phyloP scores from a whole-genome alignment of 441 rosid genomes.

The Populus hybrid region DNA sequence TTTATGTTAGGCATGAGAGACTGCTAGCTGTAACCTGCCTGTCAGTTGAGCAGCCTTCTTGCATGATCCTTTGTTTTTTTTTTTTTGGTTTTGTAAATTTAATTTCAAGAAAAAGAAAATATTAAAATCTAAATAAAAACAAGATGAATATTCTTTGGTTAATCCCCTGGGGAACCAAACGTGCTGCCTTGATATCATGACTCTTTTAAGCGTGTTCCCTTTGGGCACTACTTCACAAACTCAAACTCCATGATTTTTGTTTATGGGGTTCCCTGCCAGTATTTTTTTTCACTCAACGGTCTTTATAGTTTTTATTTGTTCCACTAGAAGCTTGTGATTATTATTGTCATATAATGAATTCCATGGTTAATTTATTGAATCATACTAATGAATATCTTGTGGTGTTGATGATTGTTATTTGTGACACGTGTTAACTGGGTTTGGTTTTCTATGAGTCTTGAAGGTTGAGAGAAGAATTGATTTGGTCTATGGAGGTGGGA shows the following conservation, averaged over 20 bases:
- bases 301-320: constrained; percentile 16
- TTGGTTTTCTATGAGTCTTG: constrained; percentile 39
- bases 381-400: not conserved
- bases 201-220: constrained; percentile 47
- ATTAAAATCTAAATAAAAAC: not conserved
- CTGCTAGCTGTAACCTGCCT: constrained; percentile 88
- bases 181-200: constrained; percentile 61
- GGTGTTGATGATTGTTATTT: constrained; percentile 21
- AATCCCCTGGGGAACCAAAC: constrained; percentile 34
- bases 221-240: constrained; percentile 27
- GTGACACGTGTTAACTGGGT: constrained; percentile 42
- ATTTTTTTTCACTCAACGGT: constrained; percentile 15
- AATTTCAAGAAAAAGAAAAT: not conserved
- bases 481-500: constrained; percentile 97
- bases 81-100: not conserved
- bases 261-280: constrained; percentile 37
- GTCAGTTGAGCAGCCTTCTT: constrained; percentile 93
- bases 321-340: constrained; percentile 27
- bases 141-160: constrained; percentile 7
- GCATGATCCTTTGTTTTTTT: constrained; percentile 61
- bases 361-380: not conserved
- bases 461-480: constrained; percentile 96
- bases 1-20: constrained; percentile 55
- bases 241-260: constrained; percentile 32
- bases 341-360: not conserved